phyloP scores from a whole-genome alignment of 768 basidiomycete species.

The Tulasnella sp. region DNA sequence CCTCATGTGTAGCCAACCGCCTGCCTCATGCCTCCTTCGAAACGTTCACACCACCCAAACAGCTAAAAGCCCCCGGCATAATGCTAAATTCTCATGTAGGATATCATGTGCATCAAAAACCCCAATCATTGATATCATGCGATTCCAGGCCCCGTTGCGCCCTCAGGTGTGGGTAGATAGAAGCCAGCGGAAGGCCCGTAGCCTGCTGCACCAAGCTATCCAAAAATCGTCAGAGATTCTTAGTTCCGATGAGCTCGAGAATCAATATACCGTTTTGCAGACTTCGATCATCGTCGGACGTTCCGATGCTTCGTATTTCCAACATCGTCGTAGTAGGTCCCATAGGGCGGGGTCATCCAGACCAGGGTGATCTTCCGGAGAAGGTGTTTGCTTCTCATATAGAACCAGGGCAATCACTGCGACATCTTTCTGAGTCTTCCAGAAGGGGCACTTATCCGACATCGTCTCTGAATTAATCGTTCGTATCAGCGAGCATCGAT shows the following conservation, averaged over 20 bases:
- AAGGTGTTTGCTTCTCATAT: not conserved
- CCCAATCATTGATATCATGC: not conserved
- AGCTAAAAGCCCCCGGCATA: too few relatives aligned
- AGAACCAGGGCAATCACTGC: not conserved
- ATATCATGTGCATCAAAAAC: not conserved
- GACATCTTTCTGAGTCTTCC: not conserved
- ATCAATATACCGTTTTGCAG: not conserved
- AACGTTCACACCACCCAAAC: not conserved
- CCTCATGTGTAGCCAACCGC: not conserved
- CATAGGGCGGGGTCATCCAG: not conserved
- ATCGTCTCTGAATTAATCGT: not conserved
- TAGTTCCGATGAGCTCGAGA: not conserved
- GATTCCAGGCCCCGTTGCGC: not conserved
- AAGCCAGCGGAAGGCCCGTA: not conserved
- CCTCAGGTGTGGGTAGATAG: not conserved
- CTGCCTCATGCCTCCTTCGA: not conserved
- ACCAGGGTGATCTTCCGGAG: not conserved
- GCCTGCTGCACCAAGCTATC: not conserved
- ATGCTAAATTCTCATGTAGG: not conserved
- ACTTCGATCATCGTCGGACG: not conserved
- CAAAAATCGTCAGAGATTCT: not conserved
- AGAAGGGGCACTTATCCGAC: not conserved
- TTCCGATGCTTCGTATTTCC: not conserved
- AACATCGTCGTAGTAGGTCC: not conserved
- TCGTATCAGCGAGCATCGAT: not conserved